A percentile compares a stretch with the other conserved stretches of the same genome.
Evolutionary conservation across 148 eudicot species (phyloP).

Genomic region (Vaccinium macrocarpon): DNA sequence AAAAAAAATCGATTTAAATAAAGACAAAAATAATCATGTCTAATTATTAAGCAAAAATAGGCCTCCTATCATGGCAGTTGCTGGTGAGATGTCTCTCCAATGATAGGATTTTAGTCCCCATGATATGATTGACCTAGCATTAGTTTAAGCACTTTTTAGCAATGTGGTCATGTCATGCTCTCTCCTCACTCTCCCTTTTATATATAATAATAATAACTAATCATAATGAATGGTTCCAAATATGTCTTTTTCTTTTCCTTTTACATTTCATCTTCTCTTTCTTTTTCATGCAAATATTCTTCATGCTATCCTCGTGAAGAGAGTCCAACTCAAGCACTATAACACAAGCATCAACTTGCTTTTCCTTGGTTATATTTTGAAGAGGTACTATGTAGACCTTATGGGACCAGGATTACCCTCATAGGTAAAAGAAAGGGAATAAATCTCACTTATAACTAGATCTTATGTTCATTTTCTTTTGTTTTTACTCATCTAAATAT

Average conservation of each 20-base stretch:
- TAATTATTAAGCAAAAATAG: too few relatives aligned
- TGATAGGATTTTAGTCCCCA: background rate
- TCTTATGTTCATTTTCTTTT: too few relatives aligned
- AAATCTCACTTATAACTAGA: too few relatives aligned
- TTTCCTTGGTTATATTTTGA: background rate
- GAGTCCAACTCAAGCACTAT: background rate
- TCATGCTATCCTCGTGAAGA: background rate
- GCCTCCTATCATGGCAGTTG: background rate
- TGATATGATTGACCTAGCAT: background rate
- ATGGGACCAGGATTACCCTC: too few relatives aligned
- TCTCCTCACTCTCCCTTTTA: background rate
- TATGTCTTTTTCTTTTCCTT: background rate
- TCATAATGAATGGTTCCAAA: background rate
- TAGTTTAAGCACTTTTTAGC: background rate
- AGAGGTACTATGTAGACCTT: background rate
- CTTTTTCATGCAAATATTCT: background rate
- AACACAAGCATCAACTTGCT: background rate
- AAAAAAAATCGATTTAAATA: too few relatives aligned
- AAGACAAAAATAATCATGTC: too few relatives aligned
- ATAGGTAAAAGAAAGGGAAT: too few relatives aligned
- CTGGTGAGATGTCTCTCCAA: background rate
- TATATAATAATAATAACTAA: background rate
- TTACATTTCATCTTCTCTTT: background rate
- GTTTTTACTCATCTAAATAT: too few relatives aligned
- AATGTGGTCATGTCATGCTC: constrained; percentile 5